Evolutionary conservation across 495 filamentous ascomycete species (phyloP).

Genomic region (Aspergillus sparsus): DNA sequence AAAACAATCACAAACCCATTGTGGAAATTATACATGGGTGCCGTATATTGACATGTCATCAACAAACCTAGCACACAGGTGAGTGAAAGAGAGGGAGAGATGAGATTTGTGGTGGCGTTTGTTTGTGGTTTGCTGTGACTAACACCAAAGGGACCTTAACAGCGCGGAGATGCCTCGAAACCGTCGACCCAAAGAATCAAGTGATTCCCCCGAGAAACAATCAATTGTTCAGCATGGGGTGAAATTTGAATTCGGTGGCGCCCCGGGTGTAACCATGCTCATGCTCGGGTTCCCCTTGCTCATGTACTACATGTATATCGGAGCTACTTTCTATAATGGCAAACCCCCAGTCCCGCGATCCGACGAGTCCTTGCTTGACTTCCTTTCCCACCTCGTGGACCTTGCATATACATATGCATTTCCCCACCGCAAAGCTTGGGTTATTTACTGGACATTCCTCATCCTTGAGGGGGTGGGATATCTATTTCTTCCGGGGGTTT

Average conservation of each 20-base stretch:
- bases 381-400: constrained; percentile 60
- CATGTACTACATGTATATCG: constrained; percentile 99
- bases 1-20: no score
- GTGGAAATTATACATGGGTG: no score
- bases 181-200: not conserved
- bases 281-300: constrained; percentile 87
- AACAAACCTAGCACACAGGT: no score
- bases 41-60: no score
- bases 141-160: not conserved
- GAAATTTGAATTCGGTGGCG: constrained; percentile 83
- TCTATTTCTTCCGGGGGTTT: constrained; percentile 76
- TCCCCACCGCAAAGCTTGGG: constrained; percentile 72
- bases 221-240: constrained; percentile 1
- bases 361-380: constrained; percentile 63
- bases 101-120: no score
- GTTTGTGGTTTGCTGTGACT: not conserved
- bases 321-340: constrained; percentile 84
- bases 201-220: not conserved
- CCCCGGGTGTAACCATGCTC: constrained; percentile 66
- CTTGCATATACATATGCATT: constrained; percentile 77
- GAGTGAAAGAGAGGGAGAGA: no score
- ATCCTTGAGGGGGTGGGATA: constrained; percentile 74
- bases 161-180: not conserved
- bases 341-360: constrained; percentile 64
- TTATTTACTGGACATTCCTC: constrained; percentile 85